phyloP scores from a whole-genome alignment of 2,329 filamentous ascomycete genomes.

The Cercospora sp. region DNA sequence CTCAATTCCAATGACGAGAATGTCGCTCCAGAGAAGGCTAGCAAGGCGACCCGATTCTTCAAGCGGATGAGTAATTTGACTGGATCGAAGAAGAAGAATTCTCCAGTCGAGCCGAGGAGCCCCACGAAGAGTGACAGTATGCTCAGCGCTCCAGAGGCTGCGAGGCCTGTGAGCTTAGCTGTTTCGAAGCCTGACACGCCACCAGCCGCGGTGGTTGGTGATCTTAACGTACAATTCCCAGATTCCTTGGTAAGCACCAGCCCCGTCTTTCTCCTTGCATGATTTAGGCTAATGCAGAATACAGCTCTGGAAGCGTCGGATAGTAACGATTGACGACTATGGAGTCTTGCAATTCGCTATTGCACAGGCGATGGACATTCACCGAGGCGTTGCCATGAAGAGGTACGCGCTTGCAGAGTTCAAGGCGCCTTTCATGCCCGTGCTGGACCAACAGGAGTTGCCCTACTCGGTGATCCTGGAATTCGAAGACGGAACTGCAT shows the following conservation, averaged over 20 bases:
- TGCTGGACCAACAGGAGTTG: slow-evolving; percentile 88
- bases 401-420: slow-evolving; percentile 87
- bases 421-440: slow-evolving; percentile 73
- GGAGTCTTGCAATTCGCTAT: slow-evolving; percentile 81
- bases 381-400: slow-evolving; percentile 38
- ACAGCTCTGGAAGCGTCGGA: slow-evolving; percentile 87
- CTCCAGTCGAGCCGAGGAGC: slow-evolving; percentile 16
- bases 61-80: slow-evolving; percentile 57
- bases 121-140: slow-evolving; percentile 15
- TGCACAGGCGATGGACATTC: slow-evolving; percentile 55
- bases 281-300: neutral
- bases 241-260: slow-evolving; percentile 67
- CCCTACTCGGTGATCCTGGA: slow-evolving; percentile 76
- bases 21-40: slow-evolving; percentile 45
- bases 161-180: slow-evolving; percentile 22
- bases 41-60: slow-evolving; percentile 62
- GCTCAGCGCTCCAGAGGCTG: slow-evolving; percentile 5
- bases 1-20: slow-evolving; percentile 47
- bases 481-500: slow-evolving; percentile 60
- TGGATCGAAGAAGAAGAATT: slow-evolving; percentile 51
- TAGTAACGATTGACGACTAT: slow-evolving; percentile 78
- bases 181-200: slow-evolving; percentile 41
- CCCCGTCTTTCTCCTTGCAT: slow-evolving; percentile 11
- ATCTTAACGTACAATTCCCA: slow-evolving; percentile 96
- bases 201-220: slow-evolving; percentile 71